These are phyloP conservation scores for Penicillium sp. DNA, from an alignment of 2,329 filamentous ascomycete species.

Conservation along the genomic window DNA sequence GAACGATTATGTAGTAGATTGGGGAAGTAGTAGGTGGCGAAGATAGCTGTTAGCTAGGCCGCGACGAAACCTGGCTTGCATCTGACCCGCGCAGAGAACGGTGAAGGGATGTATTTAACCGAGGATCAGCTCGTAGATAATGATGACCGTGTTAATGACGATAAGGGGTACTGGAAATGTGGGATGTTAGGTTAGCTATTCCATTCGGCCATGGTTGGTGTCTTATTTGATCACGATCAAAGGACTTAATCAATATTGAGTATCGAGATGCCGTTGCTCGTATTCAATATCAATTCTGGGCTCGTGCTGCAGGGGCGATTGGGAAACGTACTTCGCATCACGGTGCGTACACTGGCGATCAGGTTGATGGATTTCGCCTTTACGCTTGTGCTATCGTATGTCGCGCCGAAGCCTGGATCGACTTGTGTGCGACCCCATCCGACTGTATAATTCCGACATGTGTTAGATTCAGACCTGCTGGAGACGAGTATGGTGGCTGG, in stretches of 20 bases:
- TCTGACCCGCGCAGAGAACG: not conserved
- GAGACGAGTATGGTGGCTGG: not conserved
- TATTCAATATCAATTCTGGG: not conserved
- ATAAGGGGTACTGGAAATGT: slow-evolving; percentile 78
- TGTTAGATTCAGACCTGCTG: slow-evolving; percentile 8
- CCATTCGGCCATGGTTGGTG: not conserved
- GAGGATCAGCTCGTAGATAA: slow-evolving; percentile 75
- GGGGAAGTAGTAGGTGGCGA: not conserved
- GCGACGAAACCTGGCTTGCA: not conserved
- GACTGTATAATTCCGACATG: slow-evolving; percentile 53
- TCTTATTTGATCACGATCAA: not conserved
- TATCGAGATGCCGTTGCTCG: not conserved
- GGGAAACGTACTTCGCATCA: slow-evolving; percentile 78
- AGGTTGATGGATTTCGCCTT: slow-evolving; percentile 86
- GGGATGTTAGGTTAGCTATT: not conserved
- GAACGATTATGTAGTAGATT: not conserved
- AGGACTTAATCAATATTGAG: not conserved
- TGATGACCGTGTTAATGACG: slow-evolving; percentile 76
- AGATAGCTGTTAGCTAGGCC: not conserved
- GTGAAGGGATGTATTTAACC: slow-evolving; percentile 52
- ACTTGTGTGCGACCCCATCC: slow-evolving; percentile 66
- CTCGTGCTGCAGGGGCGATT: not conserved
- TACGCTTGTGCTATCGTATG: slow-evolving; percentile 70
- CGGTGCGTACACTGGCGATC: slow-evolving; percentile 82
- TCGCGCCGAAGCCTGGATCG: slow-evolving; percentile 76